phyloP scores from a whole-genome alignment of 768 basidiomycete species.

The Grammothele lineata region DNA sequence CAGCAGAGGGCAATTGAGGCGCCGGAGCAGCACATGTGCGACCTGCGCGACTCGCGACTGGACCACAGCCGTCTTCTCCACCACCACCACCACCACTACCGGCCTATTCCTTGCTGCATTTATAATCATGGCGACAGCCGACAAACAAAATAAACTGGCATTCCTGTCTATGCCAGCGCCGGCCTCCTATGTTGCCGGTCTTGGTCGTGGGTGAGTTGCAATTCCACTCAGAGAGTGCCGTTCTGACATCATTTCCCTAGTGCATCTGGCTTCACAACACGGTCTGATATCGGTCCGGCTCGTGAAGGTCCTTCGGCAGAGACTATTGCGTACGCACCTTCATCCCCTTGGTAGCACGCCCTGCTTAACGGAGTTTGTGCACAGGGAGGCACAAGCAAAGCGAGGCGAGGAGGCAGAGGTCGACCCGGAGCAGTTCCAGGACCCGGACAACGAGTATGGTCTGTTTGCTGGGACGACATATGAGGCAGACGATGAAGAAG shows the following conservation, averaged over 20 bases:
- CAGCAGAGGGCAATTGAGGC: too few relatives aligned
- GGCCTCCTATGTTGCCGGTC: constrained; percentile 96
- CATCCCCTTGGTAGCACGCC: neutral
- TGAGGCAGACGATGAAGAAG: constrained; percentile 97
- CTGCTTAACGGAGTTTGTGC: too few relatives aligned
- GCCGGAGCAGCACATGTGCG: too few relatives aligned
- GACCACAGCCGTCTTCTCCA: too few relatives aligned
- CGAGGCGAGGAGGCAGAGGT: constrained; percentile 87
- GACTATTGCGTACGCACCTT: constrained; percentile 71
- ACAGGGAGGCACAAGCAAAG: constrained; percentile 81
- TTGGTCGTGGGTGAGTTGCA: constrained; percentile 80
- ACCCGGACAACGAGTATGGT: constrained; percentile 96
- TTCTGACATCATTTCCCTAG: constrained; percentile 32
- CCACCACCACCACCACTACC: neutral
- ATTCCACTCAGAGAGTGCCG: constrained; percentile 7
- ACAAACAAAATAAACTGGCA: constrained; percentile 75
- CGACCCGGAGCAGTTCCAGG: constrained; percentile 90
- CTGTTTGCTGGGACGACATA: constrained; percentile 95
- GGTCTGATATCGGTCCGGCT: constrained; percentile 98
- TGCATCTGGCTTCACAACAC: constrained; percentile 95
- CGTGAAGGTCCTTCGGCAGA: constrained; percentile 93
- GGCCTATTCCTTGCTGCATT: neutral
- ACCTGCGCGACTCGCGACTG: too few relatives aligned
- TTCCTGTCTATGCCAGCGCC: constrained; percentile 92
- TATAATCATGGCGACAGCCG: constrained; percentile 37